Evolutionary conservation across 148 eudicot species (phyloP).

Genomic region (Agrostemma githago): DNA sequence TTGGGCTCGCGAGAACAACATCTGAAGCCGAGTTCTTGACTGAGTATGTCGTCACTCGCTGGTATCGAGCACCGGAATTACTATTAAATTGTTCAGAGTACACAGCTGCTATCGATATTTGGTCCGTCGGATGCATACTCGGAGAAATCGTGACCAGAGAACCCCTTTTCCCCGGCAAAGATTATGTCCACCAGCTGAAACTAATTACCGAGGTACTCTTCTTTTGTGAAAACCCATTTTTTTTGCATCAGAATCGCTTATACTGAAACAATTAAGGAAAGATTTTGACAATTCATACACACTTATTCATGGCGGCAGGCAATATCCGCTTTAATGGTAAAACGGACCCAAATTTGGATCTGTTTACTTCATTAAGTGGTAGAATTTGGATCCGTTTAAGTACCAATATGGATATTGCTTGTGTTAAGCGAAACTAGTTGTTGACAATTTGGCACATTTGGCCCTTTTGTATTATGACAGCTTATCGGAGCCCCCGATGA

Average conservation of each 20-base stretch:
- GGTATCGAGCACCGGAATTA: slow-evolving; percentile 91
- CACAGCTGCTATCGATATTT: slow-evolving; percentile 82
- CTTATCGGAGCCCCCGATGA: slow-evolving; percentile 95
- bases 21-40: slow-evolving; percentile 92
- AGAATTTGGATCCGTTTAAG: no score
- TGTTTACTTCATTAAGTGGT: no score
- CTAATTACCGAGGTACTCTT: slow-evolving; percentile 72
- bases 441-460: slow-evolving; percentile 13
- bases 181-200: slow-evolving; percentile 73
- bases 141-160: slow-evolving; percentile 71
- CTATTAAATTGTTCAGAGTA: slow-evolving; percentile 75
- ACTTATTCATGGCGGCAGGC: no score
- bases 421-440: no score
- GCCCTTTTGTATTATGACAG: slow-evolving; percentile 36
- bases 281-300: neutral
- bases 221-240: neutral
- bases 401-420: no score
- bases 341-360: no score
- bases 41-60: slow-evolving; percentile 83
- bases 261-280: neutral
- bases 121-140: slow-evolving; percentile 95
- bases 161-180: slow-evolving; percentile 83
- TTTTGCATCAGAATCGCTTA: neutral
- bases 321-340: no score
- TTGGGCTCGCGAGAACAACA: slow-evolving; percentile 82